Conservation (phyloP, 805 yeast species). For the Zygosaccharomyces kombuchaensis region DNA sequence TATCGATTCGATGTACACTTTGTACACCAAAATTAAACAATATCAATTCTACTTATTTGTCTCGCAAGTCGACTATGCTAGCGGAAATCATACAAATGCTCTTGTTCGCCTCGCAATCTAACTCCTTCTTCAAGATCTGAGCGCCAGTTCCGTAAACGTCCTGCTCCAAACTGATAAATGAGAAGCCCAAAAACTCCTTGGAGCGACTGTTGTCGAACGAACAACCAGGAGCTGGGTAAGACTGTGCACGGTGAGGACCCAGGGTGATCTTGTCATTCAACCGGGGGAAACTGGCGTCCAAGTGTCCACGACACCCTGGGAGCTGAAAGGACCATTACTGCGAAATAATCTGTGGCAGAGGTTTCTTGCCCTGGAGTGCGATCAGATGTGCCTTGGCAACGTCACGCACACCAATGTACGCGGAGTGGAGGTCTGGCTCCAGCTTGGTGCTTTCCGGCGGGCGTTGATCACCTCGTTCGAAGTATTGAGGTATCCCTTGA, state of each 20-base stretch:
- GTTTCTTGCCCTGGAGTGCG: slow-evolving; percentile 42
- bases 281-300: slow-evolving; percentile 40
- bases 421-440: too few species aligned
- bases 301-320: slow-evolving; percentile 29
- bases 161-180: slow-evolving; percentile 18
- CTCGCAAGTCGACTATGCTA: too few species aligned
- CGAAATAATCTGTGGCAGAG: slow-evolving; percentile 35
- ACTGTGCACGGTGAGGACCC: slow-evolving; percentile 35
- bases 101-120: too few species aligned
- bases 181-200: slow-evolving; percentile 23
- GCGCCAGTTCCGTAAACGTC: slow-evolving; percentile 23
- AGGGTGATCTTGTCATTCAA: slow-evolving; percentile 42
- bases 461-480: slow-evolving; percentile 36
- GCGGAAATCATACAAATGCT: too few species aligned
- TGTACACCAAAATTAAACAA: too few species aligned
- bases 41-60: too few species aligned
- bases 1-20: too few species aligned
- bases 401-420: slow-evolving; percentile 57
- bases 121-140: slow-evolving; percentile 22
- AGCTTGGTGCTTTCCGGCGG: slow-evolving; percentile 23
- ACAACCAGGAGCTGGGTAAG: not conserved
- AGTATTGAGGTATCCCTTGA: slow-evolving; percentile 36
- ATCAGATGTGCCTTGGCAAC: slow-evolving; percentile 53
- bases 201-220: slow-evolving; percentile 19
- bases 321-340: slow-evolving; percentile 22